Evolutionary conservation across 306 rosid species (phyloP).

Genomic region (Datisca glomerata): DNA sequence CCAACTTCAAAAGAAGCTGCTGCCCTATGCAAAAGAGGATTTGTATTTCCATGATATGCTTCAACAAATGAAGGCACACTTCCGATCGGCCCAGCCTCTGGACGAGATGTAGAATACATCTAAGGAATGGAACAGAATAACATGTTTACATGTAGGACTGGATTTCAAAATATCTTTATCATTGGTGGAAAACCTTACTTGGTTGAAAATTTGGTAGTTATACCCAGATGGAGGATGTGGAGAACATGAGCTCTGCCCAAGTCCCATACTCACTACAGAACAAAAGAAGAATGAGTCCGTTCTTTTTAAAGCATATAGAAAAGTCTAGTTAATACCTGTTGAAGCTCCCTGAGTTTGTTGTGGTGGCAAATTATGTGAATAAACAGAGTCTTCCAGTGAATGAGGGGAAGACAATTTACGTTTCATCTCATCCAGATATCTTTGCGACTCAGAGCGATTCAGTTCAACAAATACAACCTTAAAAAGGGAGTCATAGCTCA

Average conservation of each 20-base stretch:
- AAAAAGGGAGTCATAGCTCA: constrained; percentile 9
- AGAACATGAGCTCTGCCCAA: constrained; percentile 8
- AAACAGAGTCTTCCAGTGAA: constrained; percentile 11
- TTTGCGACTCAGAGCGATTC: constrained; percentile 30
- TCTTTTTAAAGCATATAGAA: constrained; percentile 1
- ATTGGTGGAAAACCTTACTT: constrained; percentile 11
- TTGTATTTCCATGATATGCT: constrained; percentile 19
- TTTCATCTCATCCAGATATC: constrained; percentile 43
- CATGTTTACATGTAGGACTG: neutral
- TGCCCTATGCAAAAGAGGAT: constrained; percentile 10
- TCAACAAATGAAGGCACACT: constrained; percentile 14
- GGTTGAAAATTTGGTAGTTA: constrained; percentile 14
- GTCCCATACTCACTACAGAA: too few species aligned
- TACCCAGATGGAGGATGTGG: constrained; percentile 3
- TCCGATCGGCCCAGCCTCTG: constrained; percentile 8
- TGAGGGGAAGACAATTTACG: constrained; percentile 13
- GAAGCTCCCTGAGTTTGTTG: constrained; percentile 21
- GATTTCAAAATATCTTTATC: neutral
- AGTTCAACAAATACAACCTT: constrained; percentile 52
- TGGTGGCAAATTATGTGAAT: constrained; percentile 8
- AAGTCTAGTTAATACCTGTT: neutral
- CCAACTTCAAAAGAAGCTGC: constrained; percentile 9
- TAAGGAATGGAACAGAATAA: too few species aligned
- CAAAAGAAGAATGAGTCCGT: neutral
- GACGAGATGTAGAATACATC: too few species aligned